phyloP scores from a whole-genome alignment of 1,284 basidiomycete genomes.

The Phlebopus sp. region DNA sequence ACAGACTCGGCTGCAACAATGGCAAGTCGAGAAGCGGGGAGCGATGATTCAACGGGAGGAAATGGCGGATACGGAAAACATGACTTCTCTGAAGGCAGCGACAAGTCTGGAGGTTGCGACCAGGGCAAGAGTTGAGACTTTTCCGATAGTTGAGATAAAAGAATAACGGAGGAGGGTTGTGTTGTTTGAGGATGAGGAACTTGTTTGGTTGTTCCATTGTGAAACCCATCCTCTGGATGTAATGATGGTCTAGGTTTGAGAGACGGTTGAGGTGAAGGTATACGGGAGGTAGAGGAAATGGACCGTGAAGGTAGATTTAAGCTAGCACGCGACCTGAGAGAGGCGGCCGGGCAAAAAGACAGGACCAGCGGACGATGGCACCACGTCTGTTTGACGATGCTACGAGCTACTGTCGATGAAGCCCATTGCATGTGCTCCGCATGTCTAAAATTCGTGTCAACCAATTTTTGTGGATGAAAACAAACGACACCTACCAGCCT shows the following conservation, averaged over 20 bases:
- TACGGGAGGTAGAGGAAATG: conserved; percentile 9
- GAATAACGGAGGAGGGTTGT: background rate
- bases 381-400: conserved; percentile 10
- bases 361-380: background rate
- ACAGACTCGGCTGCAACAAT: conserved; percentile 53
- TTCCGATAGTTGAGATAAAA: background rate
- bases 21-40: conserved; percentile 20
- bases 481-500: conserved; percentile 16
- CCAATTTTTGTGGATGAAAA: background rate
- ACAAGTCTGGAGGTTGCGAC: background rate
- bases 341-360: background rate
- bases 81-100: background rate
- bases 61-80: conserved; percentile 3
- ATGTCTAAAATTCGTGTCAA: conserved; percentile 36
- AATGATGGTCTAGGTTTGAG: conserved; percentile 2
- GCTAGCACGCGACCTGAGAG: background rate
- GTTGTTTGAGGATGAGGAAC: background rate
- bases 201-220: background rate
- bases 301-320: conserved; percentile 3
- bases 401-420: conserved; percentile 47
- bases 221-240: background rate
- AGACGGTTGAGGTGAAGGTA: conserved; percentile 6
- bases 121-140: background rate
- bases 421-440: conserved; percentile 63
- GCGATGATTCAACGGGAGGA: conserved; percentile 1